A percentile compares a stretch with the other conserved stretches of the same genome.
Conservation (phyloP, 495 filamentous ascomycete genomes). For the Parathielavia appendiculata region DNA sequence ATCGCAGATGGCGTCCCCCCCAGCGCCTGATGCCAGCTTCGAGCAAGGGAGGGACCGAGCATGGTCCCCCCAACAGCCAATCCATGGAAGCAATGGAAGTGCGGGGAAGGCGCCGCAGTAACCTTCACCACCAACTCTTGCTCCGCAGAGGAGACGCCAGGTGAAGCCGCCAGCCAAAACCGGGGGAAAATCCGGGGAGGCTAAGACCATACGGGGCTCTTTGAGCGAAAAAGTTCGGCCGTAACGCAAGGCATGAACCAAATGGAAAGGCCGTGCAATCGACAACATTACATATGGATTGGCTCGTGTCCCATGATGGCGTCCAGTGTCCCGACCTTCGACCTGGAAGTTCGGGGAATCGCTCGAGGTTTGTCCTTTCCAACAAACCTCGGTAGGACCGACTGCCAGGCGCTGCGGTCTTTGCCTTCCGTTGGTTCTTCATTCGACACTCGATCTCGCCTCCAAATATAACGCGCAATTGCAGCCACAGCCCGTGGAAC, state of each 20-base stretch:
- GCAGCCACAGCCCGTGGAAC: slow-evolving; percentile 9
- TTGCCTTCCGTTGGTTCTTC: neutral
- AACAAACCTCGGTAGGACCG: neutral
- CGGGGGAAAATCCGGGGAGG: slow-evolving; percentile 2
- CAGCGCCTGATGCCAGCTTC: slow-evolving; percentile 1
- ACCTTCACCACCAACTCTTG: slow-evolving; percentile 10
- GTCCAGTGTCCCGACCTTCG: too few relatives aligned
- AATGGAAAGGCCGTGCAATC: slow-evolving; percentile 13
- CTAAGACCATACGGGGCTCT: slow-evolving; percentile 18
- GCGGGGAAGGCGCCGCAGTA: slow-evolving; percentile 19
- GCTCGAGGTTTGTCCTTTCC: slow-evolving; percentile 8
- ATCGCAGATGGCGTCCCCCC: neutral
- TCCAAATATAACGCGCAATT: slow-evolving; percentile 3
- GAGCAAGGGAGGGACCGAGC: neutral
- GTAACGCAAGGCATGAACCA: slow-evolving; percentile 1
- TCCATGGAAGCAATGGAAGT: slow-evolving; percentile 14
- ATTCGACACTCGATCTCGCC: neutral
- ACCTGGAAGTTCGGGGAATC: too few relatives aligned
- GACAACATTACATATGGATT: neutral
- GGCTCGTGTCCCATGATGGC: neutral
- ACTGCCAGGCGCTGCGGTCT: neutral
- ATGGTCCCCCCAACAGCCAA: slow-evolving; percentile 18
- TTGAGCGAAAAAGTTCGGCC: neutral
- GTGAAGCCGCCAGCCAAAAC: slow-evolving; percentile 16
- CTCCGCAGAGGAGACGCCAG: slow-evolving; percentile 12